Percentiles rank a stretch among this genome's conserved stretches.
Conservation (phyloP, 352 stramenopile genomes). For the Salisapilia sapeloensis region DNA sequence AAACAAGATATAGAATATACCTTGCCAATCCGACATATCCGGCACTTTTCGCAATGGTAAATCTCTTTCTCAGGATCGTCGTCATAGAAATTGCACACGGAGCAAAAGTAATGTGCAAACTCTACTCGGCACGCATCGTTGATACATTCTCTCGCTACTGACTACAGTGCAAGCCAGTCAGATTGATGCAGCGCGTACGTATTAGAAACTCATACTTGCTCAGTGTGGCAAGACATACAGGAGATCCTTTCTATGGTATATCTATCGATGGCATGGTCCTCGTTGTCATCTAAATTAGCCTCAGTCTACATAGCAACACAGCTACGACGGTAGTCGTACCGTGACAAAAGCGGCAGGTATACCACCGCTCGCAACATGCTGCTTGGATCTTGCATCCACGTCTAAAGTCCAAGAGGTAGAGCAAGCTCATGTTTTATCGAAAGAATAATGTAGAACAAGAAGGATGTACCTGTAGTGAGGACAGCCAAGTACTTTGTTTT, state of each 20-base stretch:
- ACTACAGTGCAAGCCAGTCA: conserved; percentile 26
- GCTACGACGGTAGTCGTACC: conserved; percentile 16
- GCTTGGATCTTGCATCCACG: conserved; percentile 63
- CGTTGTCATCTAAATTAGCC: conserved; percentile 26
- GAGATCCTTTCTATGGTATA: conserved; percentile 89
- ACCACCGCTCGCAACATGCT: conserved; percentile 81
- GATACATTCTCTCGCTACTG: conserved; percentile 30
- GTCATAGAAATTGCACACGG: conserved; percentile 93
- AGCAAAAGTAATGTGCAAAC: conserved; percentile 90
- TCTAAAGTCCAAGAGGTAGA: conserved; percentile 8
- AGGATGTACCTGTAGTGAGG: too few species aligned
- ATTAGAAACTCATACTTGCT: conserved; percentile 30
- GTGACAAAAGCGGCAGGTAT: conserved; percentile 83
- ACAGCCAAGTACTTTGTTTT: conserved; percentile 1
- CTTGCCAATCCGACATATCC: conserved; percentile 91
- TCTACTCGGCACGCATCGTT: conserved; percentile 48
- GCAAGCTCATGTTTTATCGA: too few species aligned
- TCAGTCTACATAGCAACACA: conserved; percentile 1
- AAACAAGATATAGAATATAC: conserved; percentile 3
- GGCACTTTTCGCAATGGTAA: conserved; percentile 97
- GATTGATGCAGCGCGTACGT: conserved; percentile 25
- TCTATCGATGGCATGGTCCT: conserved; percentile 86
- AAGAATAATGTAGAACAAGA: too few species aligned
- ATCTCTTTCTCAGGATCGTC: conserved; percentile 86
- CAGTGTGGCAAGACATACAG: conserved; percentile 85